phyloP scores from a whole-genome alignment of 768 basidiomycete species.

The Dioszegia crocea region DNA sequence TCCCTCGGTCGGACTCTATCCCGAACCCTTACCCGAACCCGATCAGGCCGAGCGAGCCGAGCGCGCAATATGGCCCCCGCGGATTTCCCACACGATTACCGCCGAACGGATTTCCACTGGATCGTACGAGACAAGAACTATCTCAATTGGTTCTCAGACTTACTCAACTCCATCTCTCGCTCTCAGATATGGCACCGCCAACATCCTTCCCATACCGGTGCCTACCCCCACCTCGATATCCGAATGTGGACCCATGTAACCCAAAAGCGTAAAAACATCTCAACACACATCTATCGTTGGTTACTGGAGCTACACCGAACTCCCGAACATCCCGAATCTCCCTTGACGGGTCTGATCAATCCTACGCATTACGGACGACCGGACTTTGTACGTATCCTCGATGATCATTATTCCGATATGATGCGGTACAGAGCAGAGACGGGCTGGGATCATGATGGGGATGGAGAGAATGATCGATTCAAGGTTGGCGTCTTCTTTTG shows the following conservation, averaged over 20 bases:
- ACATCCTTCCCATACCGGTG: constrained; percentile 4
- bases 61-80: constrained; percentile 2
- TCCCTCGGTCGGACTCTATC: constrained; percentile 6
- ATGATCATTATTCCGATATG: constrained; percentile 29
- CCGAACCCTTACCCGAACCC: constrained; percentile 5
- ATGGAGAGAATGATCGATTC: constrained; percentile 12
- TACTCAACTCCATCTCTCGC: constrained; percentile 20
- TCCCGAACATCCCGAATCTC: constrained; percentile 19
- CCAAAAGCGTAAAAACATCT: constrained; percentile 17
- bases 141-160: constrained; percentile 24
- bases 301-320: constrained; percentile 24
- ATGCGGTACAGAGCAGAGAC: constrained; percentile 7
- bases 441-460: constrained; percentile 7
- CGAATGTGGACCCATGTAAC: constrained; percentile 27
- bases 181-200: constrained; percentile 20
- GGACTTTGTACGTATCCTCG: constrained; percentile 24
- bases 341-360: constrained; percentile 26
- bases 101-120: constrained; percentile 30
- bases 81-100: constrained; percentile 15
- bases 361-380: constrained; percentile 24
- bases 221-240: constrained; percentile 20
- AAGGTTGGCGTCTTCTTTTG: constrained; percentile 31
- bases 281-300: constrained; percentile 27
- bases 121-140: constrained; percentile 27
- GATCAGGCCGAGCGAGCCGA: constrained; percentile 3